phyloP scores from a whole-genome alignment of 1,284 basidiomycete genomes.

The Xerocomus minutiporus region DNA sequence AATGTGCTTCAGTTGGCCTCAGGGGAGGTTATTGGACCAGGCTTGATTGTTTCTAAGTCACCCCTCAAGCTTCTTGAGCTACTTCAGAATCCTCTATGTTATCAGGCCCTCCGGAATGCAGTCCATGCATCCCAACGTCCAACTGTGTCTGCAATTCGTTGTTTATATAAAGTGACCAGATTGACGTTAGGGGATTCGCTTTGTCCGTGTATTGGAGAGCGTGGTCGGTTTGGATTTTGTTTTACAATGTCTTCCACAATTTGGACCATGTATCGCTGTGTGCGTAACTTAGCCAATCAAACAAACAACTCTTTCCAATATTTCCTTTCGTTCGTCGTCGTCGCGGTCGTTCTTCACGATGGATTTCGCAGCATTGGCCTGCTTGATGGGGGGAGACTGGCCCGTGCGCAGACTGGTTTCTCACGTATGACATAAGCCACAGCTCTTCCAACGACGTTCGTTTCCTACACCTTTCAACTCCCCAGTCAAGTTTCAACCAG shows the following conservation, averaged over 20 bases:
- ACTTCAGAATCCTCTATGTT: too few relatives aligned
- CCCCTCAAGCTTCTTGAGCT: too few relatives aligned
- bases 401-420: conserved; percentile 36
- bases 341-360: conserved; percentile 22
- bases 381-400: conserved; percentile 26
- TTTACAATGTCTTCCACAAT: conserved; percentile 68
- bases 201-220: conserved; percentile 61
- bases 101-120: background rate
- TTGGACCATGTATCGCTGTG: conserved; percentile 58
- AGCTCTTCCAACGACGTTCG: conserved; percentile 34
- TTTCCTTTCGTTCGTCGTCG: conserved; percentile 15
- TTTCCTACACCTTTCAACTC: conserved; percentile 32
- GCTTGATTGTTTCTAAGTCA: too few relatives aligned
- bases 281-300: conserved; percentile 48
- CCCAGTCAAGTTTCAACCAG: conserved; percentile 21
- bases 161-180: background rate
- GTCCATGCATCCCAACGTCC: background rate
- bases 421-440: conserved; percentile 41
- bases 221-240: conserved; percentile 56
- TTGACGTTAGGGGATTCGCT: conserved; percentile 20
- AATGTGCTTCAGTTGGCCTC: too few relatives aligned
- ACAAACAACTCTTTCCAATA: conserved; percentile 34
- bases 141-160: background rate
- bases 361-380: conserved; percentile 14
- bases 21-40: too few relatives aligned